A percentile compares a stretch with the other conserved stretches of the same genome.
Evolutionary conservation across 1,284 basidiomycete genomes (phyloP).

Genomic region (Erythrobasidium hasegawianum): DNA sequence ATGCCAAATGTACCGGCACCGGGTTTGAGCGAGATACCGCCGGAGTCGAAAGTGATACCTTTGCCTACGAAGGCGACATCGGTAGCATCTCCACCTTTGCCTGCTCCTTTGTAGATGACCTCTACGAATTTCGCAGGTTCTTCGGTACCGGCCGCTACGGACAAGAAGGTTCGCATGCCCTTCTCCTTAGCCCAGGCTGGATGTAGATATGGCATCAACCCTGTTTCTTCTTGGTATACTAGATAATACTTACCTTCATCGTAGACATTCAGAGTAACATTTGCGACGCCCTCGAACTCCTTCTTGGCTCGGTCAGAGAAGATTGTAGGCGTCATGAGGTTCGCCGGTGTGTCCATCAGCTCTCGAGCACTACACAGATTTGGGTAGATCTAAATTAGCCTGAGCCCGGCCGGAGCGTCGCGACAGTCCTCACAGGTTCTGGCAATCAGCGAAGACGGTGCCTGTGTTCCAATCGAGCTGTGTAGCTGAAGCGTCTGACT

Average conservation of each 20-base stretch:
- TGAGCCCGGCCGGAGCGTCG: conserved; percentile 46
- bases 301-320: conserved; percentile 69
- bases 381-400: conserved; percentile 14
- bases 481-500: conserved; percentile 36
- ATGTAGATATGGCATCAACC: neutral
- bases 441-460: conserved; percentile 67
- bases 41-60: conserved; percentile 71
- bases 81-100: conserved; percentile 13
- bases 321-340: conserved; percentile 71
- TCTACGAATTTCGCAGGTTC: conserved; percentile 84
- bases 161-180: conserved; percentile 84
- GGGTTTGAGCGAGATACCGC: conserved; percentile 83
- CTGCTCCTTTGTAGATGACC: conserved; percentile 74
- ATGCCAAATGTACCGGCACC: conserved; percentile 54
- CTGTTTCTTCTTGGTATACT: neutral
- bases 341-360: conserved; percentile 79
- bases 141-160: conserved; percentile 73
- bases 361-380: conserved; percentile 47
- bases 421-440: conserved; percentile 73
- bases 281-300: conserved; percentile 64
- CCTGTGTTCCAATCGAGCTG: conserved; percentile 64
- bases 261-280: conserved; percentile 66
- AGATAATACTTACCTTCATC: conserved; percentile 61
- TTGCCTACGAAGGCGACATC: conserved; percentile 75
- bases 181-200: conserved; percentile 72